Base-by-base conservation (phyloP, 345 rosid species). In the Populus euphratica region DNA sequence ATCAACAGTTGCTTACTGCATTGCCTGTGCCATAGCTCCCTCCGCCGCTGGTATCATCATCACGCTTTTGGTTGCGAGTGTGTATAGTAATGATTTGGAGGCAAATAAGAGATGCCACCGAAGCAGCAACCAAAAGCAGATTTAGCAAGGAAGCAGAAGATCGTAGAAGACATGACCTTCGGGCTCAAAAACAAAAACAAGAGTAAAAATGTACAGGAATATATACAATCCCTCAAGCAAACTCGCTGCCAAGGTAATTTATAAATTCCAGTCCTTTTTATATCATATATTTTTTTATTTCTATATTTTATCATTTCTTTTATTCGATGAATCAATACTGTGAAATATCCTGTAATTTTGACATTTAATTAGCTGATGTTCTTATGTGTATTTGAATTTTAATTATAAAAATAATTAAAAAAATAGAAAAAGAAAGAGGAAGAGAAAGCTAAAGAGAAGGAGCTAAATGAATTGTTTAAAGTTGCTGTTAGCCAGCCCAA, bases 391-490 rank as follows among this genome's bases (percentile, higher is more conserved):
- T 20, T 49, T 72, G 23, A 72, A 31, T 31, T 56, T 20, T 11
- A 16, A 43, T 41, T 9, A 4, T 43, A 31, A 20, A 47, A 38
- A 8, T 2, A 16, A 12, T 23, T 67, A 6, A 33, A 52, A 78
- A 73, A 78, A 74, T 96, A 94, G 98, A 92, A 95, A 85, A 95
- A 93, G 97, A 92, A 95, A 82, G 99, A 95, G 79, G 98, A 95
- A 81, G 99, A 95, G 80, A 92, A 92, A 85, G 97, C 96, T 8
- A 92, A 90, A 79, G 99, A 95, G 87, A 91, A 87, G 87, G 97
- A 95, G 89, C 83, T 95, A 79, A 95, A 87, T 83, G 99, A 93
- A 73, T 83, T 95, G 85, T 95, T 95, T 78, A 95, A 95, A 88
- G 86, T 90, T 68, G 98, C 98, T 10, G 90, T 95, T 70, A 93